Evolutionary conservation across 2,329 filamentous ascomycete species (phyloP).

Genomic region (Sporothrix protearum): DNA sequence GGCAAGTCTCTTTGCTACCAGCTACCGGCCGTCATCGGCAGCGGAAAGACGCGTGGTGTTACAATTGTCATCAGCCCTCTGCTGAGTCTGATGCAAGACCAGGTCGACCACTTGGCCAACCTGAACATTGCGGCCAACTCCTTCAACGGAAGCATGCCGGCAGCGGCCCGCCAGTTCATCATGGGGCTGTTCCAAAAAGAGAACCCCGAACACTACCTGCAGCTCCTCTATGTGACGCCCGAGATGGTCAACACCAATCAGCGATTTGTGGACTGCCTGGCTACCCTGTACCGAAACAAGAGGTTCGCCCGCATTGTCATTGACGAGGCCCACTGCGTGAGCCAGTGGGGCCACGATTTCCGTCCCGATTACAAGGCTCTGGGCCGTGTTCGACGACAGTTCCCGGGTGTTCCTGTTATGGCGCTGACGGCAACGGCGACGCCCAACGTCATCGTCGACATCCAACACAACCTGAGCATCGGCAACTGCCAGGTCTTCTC

Average conservation of each 20-base stretch:
- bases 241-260: conserved; percentile 90
- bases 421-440: conserved; percentile 95
- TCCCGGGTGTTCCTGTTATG: conserved; percentile 82
- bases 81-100: conserved; percentile 94
- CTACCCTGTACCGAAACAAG: conserved; percentile 62
- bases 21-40: conserved; percentile 77
- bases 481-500: conserved; percentile 71
- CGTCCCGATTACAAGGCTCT: conserved; percentile 90
- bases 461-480: conserved; percentile 88
- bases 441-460: conserved; percentile 84
- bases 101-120: conserved; percentile 75
- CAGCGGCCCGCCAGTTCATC: conserved; percentile 61
- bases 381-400: conserved; percentile 67
- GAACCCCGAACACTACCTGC: conserved; percentile 70
- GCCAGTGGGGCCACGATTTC: conserved; percentile 98
- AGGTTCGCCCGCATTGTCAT: conserved; percentile 90
- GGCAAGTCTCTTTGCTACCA: conserved; percentile 98
- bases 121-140: conserved; percentile 74
- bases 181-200: conserved; percentile 59
- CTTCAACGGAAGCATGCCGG: conserved; percentile 72
- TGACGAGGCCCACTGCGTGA: conserved; percentile 98
- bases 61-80: conserved; percentile 94
- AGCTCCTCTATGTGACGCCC: conserved; percentile 91
- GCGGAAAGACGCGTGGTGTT: conserved; percentile 77
- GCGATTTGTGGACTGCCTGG: conserved; percentile 62